Conservation (phyloP, 352 stramenopile species). For the Phytophthora lateralis region DNA sequence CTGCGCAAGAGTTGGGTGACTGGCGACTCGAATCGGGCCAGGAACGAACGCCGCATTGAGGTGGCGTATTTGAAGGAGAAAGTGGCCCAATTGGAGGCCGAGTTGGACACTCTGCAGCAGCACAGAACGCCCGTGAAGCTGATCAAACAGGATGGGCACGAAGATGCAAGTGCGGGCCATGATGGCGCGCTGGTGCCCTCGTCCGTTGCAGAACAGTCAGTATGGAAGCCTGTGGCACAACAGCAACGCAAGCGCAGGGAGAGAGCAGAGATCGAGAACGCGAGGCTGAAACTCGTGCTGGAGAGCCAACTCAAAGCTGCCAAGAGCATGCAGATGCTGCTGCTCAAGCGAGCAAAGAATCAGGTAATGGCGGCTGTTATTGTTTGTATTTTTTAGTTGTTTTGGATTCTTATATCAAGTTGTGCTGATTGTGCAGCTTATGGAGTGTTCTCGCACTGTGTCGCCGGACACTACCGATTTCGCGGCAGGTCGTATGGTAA, state of each 20-base stretch:
- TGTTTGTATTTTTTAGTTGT: slow-evolving; percentile 7
- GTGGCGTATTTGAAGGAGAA: slow-evolving; percentile 47
- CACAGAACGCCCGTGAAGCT: slow-evolving; percentile 25
- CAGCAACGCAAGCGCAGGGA: slow-evolving; percentile 37
- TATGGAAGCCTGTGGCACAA: slow-evolving; percentile 35
- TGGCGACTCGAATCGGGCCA: slow-evolving; percentile 41
- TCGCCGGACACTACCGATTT: slow-evolving; percentile 28
- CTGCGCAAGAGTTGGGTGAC: slow-evolving; percentile 39
- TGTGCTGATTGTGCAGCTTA: slow-evolving; percentile 17
- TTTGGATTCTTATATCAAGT: neutral
- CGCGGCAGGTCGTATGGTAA: slow-evolving; percentile 26
- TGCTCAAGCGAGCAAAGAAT: slow-evolving; percentile 42
- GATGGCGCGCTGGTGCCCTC: slow-evolving; percentile 11
- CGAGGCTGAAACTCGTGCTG: slow-evolving; percentile 44
- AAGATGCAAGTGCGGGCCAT: slow-evolving; percentile 7
- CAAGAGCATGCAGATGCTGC: slow-evolving; percentile 43
- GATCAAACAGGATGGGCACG: slow-evolving; percentile 27
- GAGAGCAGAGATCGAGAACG: slow-evolving; percentile 47
- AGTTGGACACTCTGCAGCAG: slow-evolving; percentile 32
- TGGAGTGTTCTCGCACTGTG: slow-evolving; percentile 33
- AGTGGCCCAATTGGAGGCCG: slow-evolving; percentile 40
- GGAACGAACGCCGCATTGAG: slow-evolving; percentile 47
- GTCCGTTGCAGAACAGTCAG: slow-evolving; percentile 26
- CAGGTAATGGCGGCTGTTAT: slow-evolving; percentile 20
- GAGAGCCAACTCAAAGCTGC: slow-evolving; percentile 48